Percentiles rank a stretch among this genome's conserved stretches.
Conservation (phyloP, 1,284 basidiomycete genomes). For the Cryptococcus wingfieldii region DNA sequence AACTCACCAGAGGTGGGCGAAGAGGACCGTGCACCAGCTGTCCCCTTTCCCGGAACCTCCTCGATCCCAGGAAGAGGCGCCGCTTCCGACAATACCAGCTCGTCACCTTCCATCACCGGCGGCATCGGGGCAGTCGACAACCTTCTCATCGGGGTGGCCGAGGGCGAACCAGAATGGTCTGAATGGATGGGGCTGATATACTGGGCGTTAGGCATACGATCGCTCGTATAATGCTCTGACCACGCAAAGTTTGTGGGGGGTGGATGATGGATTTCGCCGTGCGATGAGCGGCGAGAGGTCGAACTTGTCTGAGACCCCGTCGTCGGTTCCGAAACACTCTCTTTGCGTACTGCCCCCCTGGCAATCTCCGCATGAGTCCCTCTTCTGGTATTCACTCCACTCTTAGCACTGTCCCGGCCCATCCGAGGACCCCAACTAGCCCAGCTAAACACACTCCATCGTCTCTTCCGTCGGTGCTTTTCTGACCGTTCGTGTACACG, state of each 20-base stretch:
- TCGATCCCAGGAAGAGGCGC: background rate
- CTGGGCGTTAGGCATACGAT: slow-evolving; percentile 5
- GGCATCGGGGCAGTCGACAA: background rate
- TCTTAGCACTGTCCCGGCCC: background rate
- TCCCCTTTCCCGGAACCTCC: too few species aligned
- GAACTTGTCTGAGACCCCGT: background rate
- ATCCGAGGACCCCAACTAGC: background rate
- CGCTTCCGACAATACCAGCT: background rate
- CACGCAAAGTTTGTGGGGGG: slow-evolving; percentile 18
- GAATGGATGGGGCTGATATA: background rate
- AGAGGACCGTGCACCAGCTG: too few species aligned
- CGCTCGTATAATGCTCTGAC: slow-evolving; percentile 22
- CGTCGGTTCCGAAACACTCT: background rate
- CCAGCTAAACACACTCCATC: slow-evolving; percentile 13
- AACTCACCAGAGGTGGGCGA: background rate
- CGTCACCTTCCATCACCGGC: background rate
- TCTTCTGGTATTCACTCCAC: background rate
- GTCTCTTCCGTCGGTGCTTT: slow-evolving; percentile 8
- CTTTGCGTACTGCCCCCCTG: background rate
- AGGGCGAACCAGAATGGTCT: background rate
- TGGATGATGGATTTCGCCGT: background rate
- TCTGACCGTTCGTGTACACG: background rate
- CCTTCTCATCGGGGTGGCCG: background rate
- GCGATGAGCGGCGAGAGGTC: background rate
- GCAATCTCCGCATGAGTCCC: background rate